Conservation (phyloP, 331 rosid genomes). For the Cucumis variabilis region DNA sequence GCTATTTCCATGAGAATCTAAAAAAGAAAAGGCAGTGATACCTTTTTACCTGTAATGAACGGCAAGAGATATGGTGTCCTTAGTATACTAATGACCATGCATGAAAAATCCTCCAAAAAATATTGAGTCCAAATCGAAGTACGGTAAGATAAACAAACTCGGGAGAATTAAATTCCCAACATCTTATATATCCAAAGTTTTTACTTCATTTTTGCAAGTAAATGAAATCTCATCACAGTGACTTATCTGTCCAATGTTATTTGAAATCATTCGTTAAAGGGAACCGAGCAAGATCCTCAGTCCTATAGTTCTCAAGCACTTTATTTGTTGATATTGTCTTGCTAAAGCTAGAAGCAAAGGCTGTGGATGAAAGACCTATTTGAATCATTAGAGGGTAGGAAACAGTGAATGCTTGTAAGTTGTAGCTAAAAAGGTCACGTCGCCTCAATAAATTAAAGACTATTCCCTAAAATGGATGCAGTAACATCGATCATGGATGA, state of each 20-base stretch:
- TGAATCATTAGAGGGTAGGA: constrained; percentile 45
- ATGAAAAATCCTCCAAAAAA: constrained; percentile 95
- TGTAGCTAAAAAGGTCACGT: background rate
- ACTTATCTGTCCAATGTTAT: constrained; percentile 92
- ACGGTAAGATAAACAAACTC: constrained; percentile 93
- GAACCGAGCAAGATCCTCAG: constrained; percentile 91
- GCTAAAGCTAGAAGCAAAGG: constrained; percentile 98
- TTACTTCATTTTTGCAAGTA: constrained; percentile 29
- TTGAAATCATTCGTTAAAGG: constrained; percentile 94
- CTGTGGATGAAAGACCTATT: constrained; percentile 84
- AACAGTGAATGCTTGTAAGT: background rate
- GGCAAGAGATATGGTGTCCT: constrained; percentile 96
- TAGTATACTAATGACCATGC: constrained; percentile 80
- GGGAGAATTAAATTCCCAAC: constrained; percentile 15
- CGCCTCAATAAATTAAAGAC: constrained; percentile 1
- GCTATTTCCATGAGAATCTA: background rate
- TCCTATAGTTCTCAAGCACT: constrained; percentile 74
- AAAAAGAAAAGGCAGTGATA: background rate
- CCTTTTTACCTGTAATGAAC: constrained; percentile 82
- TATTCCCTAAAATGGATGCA: background rate
- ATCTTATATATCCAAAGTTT: background rate
- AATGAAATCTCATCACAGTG: constrained; percentile 8
- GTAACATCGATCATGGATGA: background rate
- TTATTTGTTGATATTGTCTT: constrained; percentile 80
- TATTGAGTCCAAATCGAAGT: constrained; percentile 88